Conservation (phyloP, 345 rosid species). For the Draba incana region DNA sequence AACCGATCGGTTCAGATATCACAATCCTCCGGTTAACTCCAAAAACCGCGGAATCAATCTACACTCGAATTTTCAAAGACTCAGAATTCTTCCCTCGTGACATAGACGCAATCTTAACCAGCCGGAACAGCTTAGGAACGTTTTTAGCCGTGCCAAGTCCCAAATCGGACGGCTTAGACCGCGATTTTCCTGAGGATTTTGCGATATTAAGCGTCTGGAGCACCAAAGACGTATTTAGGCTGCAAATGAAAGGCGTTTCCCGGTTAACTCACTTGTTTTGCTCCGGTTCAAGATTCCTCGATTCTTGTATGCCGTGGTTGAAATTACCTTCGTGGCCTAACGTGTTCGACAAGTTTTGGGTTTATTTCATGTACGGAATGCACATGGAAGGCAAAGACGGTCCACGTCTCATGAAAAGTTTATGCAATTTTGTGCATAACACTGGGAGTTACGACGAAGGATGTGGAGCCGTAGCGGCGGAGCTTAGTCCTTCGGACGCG, state of each 20-base stretch:
- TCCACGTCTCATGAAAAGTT: slow-evolving; percentile 54
- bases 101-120: slow-evolving; percentile 50
- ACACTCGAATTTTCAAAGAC: slow-evolving; percentile 44
- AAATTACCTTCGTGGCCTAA: slow-evolving; percentile 71
- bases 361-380: slow-evolving; percentile 62
- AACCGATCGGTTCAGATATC: slow-evolving; percentile 41
- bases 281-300: slow-evolving; percentile 59
- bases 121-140: slow-evolving; percentile 61
- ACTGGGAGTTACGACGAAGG: slow-evolving; percentile 64
- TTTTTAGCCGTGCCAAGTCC: slow-evolving; percentile 61
- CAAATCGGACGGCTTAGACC: slow-evolving; percentile 45
- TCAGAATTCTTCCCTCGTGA: slow-evolving; percentile 72
- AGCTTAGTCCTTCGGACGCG: slow-evolving; percentile 63
- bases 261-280: slow-evolving; percentile 50
- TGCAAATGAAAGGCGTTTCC: slow-evolving; percentile 67
- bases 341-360: slow-evolving; percentile 65
- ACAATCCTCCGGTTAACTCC: slow-evolving; percentile 46
- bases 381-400: slow-evolving; percentile 67
- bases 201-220: slow-evolving; percentile 74
- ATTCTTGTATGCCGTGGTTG: slow-evolving; percentile 71
- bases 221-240: slow-evolving; percentile 67
- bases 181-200: slow-evolving; percentile 48
- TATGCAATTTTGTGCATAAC: slow-evolving; percentile 66
- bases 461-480: slow-evolving; percentile 66
- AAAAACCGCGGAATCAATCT: slow-evolving; percentile 46